Percentiles rank a stretch among this genome's conserved stretches.
Evolutionary conservation across 2,329 filamentous ascomycete species (phyloP).

Genomic region (Tolypocladium amazonense): DNA sequence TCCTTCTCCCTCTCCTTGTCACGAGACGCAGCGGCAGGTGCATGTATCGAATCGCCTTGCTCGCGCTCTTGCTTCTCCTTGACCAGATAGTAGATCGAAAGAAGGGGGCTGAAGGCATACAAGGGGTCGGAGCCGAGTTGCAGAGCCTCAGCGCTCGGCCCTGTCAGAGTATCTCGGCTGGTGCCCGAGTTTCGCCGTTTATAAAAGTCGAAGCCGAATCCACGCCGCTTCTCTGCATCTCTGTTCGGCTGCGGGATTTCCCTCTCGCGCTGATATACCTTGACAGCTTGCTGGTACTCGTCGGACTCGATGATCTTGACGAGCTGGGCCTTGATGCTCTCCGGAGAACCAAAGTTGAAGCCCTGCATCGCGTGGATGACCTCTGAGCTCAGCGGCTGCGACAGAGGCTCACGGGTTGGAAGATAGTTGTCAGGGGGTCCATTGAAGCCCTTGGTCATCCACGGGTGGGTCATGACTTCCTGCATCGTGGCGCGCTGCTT

Average conservation of each 20-base stretch:
- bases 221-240: constrained; percentile 72
- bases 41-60: constrained; percentile 24
- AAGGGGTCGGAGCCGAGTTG: constrained; percentile 75
- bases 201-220: constrained; percentile 91
- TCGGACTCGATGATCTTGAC: constrained; percentile 83
- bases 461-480: constrained; percentile 91
- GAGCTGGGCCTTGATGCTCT: constrained; percentile 72
- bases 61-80: constrained; percentile 87
- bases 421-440: constrained; percentile 83
- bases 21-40: constrained; percentile 33
- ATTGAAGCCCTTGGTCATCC: constrained; percentile 89
- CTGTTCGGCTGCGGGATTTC: constrained; percentile 45
- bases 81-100: constrained; percentile 95
- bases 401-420: constrained; percentile 72
- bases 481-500: constrained; percentile 73
- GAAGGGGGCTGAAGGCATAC: constrained; percentile 84
- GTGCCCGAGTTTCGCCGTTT: constrained; percentile 83
- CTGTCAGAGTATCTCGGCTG: constrained; percentile 77
- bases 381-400: constrained; percentile 69
- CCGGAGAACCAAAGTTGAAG: constrained; percentile 88
- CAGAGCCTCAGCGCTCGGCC: constrained; percentile 77
- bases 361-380: constrained; percentile 92
- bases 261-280: constrained; percentile 56
- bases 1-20: constrained; percentile 20
- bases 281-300: constrained; percentile 82